Evolutionary conservation across 768 basidiomycete genomes (phyloP).

Genomic region (Lyophyllum decastes): DNA sequence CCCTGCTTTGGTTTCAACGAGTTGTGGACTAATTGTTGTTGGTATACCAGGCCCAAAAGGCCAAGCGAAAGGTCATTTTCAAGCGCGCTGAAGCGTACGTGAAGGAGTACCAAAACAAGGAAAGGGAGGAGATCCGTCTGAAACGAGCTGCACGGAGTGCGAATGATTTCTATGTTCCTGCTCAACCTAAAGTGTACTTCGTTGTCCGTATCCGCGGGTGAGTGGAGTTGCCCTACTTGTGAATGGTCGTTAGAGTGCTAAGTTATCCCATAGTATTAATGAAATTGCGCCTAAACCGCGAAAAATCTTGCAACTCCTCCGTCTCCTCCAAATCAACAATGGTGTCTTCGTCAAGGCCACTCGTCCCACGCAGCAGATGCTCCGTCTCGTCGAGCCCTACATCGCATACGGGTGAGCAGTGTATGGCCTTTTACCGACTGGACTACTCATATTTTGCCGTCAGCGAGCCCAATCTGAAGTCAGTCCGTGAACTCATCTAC

Average conservation of each 20-base stretch:
- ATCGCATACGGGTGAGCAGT: slow-evolving; percentile 86
- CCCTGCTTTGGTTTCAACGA: neutral
- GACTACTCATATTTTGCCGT: neutral
- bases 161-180: slow-evolving; percentile 97
- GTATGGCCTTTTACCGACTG: neutral
- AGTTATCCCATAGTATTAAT: slow-evolving; percentile 77
- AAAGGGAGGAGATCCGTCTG: slow-evolving; percentile 95
- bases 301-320: slow-evolving; percentile 98
- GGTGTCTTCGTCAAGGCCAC: slow-evolving; percentile 98
- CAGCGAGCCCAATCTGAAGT: slow-evolving; percentile 95
- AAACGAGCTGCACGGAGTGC: slow-evolving; percentile 89
- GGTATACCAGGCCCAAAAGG: slow-evolving; percentile 68
- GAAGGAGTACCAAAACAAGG: slow-evolving; percentile 91
- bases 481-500: slow-evolving; percentile 96
- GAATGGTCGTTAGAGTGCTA: neutral
- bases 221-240: slow-evolving; percentile 30
- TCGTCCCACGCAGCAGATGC: slow-evolving; percentile 96
- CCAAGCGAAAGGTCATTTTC: slow-evolving; percentile 97
- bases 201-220: slow-evolving; percentile 97
- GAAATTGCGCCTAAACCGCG: slow-evolving; percentile 99
- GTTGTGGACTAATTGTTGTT: slow-evolving; percentile 1
- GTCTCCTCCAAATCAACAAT: slow-evolving; percentile 99
- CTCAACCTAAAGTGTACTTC: slow-evolving; percentile 96
- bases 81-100: slow-evolving; percentile 99
- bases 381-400: slow-evolving; percentile 96